Evolutionary conservation across 148 eudicot genomes (phyloP).

Genomic region (Chenopodium berlandieri): DNA sequence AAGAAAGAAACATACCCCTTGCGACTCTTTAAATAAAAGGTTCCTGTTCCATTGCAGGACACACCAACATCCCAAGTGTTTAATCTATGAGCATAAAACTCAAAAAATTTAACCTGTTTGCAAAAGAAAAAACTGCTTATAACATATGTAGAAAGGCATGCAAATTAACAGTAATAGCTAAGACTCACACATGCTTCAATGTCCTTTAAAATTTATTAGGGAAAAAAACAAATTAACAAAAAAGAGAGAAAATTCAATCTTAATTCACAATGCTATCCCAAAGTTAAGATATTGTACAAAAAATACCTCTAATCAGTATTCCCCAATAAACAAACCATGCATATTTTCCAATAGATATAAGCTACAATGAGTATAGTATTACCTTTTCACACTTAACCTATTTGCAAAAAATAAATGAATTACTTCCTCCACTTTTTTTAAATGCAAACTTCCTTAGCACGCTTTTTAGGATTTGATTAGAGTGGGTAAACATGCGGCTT

Average conservation of each 20-base stretch:
- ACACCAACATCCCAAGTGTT: conserved; percentile 89
- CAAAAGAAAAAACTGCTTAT: conserved; percentile 25
- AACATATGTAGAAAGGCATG: conserved; percentile 9
- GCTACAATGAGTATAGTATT: neutral
- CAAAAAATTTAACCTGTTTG: conserved; percentile 76
- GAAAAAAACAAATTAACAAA: neutral
- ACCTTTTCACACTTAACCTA: too few relatives aligned
- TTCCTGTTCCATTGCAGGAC: conserved; percentile 74
- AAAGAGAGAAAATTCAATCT: neutral
- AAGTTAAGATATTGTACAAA: too few relatives aligned
- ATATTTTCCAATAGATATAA: neutral
- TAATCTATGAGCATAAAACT: conserved; percentile 81
- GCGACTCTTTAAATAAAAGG: conserved; percentile 65
- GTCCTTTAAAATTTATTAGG: neutral
- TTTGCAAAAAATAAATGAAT: too few relatives aligned
- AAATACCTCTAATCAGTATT: neutral
- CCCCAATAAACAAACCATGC: neutral
- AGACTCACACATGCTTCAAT: neutral
- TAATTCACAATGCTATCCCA: neutral
- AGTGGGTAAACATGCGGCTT: too few relatives aligned
- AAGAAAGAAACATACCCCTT: conserved; percentile 59
- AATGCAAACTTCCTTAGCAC: too few relatives aligned
- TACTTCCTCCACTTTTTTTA: too few relatives aligned
- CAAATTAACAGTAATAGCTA: neutral
- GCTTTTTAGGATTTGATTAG: too few relatives aligned